Conservation (phyloP, 2,329 filamentous ascomycete genomes). For the Claviceps sp. region DNA sequence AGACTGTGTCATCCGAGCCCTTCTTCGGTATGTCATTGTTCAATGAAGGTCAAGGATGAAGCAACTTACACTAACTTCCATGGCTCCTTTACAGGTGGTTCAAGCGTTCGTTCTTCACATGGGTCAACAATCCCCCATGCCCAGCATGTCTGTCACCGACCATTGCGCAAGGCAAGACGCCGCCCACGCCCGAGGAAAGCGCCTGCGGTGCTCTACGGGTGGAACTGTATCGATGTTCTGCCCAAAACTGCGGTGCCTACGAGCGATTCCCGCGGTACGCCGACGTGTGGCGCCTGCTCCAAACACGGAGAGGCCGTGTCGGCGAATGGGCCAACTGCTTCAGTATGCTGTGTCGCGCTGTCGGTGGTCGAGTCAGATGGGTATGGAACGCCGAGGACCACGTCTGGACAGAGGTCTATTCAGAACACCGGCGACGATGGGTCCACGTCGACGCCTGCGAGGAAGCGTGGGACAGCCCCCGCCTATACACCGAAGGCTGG, state of each 20-base stretch:
- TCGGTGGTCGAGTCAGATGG: slow-evolving; percentile 86
- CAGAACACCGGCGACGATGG: slow-evolving; percentile 85
- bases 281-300: slow-evolving; percentile 83
- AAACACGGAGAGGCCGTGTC: slow-evolving; percentile 72
- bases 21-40: slow-evolving; percentile 53
- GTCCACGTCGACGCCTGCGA: slow-evolving; percentile 94
- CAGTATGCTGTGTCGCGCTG: slow-evolving; percentile 90
- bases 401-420: slow-evolving; percentile 96
- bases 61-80: slow-evolving; percentile 8
- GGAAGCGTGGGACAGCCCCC: slow-evolving; percentile 87
- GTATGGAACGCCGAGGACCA: slow-evolving; percentile 98
- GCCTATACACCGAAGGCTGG: slow-evolving; percentile 90
- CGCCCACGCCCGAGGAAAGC: slow-evolving; percentile 76
- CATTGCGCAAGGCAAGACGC: slow-evolving; percentile 67
- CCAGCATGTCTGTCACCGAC: slow-evolving; percentile 71
- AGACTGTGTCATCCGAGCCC: slow-evolving; percentile 82
- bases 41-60: not conserved
- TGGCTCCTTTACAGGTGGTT: slow-evolving; percentile 50
- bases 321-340: slow-evolving; percentile 99
- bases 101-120: slow-evolving; percentile 86
- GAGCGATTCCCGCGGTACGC: slow-evolving; percentile 91
- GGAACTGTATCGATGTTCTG: slow-evolving; percentile 81
- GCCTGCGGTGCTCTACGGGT: slow-evolving; percentile 79
- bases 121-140: slow-evolving; percentile 92
- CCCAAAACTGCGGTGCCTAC: slow-evolving; percentile 57